A percentile compares a stretch with the other conserved stretches of the same genome.
Conservation (phyloP, 2,329 filamentous ascomycete species). For the Verticillium alfalfae region DNA sequence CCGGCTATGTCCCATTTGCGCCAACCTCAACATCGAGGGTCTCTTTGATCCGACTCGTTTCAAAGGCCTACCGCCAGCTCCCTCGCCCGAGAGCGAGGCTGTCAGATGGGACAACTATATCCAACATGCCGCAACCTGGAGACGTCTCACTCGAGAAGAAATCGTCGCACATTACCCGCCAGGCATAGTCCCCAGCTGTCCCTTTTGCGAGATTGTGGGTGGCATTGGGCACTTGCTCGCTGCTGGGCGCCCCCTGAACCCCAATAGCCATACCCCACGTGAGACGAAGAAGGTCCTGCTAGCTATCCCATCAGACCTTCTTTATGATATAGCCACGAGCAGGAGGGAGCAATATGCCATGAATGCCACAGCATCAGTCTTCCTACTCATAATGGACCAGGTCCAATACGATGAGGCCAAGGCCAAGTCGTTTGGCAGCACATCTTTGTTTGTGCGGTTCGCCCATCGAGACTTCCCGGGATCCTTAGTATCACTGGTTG, state of each 20-base stretch:
- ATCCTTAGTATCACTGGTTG: background rate
- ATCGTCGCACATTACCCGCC: background rate
- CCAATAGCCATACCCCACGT: background rate
- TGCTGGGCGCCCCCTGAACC: background rate
- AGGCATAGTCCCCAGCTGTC: background rate
- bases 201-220: background rate
- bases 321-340: background rate
- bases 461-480: background rate
- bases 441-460: background rate
- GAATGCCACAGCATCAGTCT: background rate
- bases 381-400: background rate
- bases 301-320: background rate
- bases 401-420: background rate
- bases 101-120: slow-evolving; percentile 1
- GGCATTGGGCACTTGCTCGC: background rate
- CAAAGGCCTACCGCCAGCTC: background rate
- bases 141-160: background rate
- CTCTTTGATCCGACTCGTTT: background rate
- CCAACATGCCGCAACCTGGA: slow-evolving; percentile 1
- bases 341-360: background rate
- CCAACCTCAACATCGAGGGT: background rate
- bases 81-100: background rate
- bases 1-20: slow-evolving; percentile 1
- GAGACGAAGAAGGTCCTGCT: background rate
- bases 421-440: background rate